phyloP scores from a whole-genome alignment of 139 green algal genomes.

The Astrephomene gubernaculifera region DNA sequence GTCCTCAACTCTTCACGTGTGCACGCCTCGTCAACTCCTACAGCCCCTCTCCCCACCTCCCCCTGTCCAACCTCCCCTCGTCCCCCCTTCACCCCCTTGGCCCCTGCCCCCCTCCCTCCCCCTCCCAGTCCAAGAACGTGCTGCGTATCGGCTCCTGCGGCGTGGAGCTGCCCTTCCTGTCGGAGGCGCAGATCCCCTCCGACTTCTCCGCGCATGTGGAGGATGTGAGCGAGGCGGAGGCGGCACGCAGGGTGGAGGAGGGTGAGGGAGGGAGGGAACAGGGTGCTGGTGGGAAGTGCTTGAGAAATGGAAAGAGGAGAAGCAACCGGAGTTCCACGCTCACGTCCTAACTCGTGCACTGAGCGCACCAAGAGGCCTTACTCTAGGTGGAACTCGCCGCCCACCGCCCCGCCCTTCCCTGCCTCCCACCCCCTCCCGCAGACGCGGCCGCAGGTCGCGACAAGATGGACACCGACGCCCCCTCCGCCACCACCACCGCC shows the following conservation, averaged over 20 bases:
- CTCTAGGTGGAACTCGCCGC: not conserved
- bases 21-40: no score
- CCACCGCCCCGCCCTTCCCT: not conserved
- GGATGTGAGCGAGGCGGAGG: slow-evolving; percentile 53
- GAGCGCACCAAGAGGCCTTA: not conserved
- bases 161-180: slow-evolving; percentile 83
- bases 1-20: no score
- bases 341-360: not conserved
- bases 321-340: not conserved
- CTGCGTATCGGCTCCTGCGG: slow-evolving; percentile 69
- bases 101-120: no score
- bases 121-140: slow-evolving; percentile 38
- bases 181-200: slow-evolving; percentile 62
- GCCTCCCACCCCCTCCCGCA: not conserved
- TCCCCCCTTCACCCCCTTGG: no score
- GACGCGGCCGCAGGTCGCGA: not conserved
- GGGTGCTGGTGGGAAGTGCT: not conserved
- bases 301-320: not conserved
- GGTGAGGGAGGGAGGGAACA: not conserved
- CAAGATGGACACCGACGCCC: slow-evolving; percentile 17
- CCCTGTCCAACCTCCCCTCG: no score
- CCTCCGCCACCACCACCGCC: not conserved
- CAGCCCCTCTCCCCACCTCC: no score
- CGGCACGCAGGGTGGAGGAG: slow-evolving; percentile 31
- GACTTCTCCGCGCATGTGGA: slow-evolving; percentile 55